A percentile compares a stretch with the other conserved stretches of the same genome.
These are phyloP conservation scores for Cruciata laevipes DNA, from an alignment of 257 asterid species.

Conservation along the genomic window DNA sequence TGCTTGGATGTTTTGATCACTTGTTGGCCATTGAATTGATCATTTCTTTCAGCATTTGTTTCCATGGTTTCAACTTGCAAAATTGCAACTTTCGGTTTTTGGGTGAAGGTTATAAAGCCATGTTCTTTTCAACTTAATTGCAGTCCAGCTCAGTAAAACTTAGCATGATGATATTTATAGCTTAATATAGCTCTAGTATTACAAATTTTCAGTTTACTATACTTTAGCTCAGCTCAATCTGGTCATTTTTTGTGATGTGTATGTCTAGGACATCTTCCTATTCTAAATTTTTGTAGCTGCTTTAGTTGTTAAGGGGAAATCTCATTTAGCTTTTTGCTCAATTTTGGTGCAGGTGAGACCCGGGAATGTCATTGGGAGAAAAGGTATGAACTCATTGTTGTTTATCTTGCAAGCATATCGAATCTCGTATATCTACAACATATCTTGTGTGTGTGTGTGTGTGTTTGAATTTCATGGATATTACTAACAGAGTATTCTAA, in stretches of 20 bases:
- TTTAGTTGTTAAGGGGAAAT: background rate
- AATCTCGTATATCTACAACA: too few relatives aligned
- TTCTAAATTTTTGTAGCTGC: background rate
- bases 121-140: too few relatives aligned
- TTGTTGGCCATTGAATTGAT: background rate
- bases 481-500: constrained; percentile 20
- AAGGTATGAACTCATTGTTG: constrained; percentile 38
- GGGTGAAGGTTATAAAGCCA: background rate
- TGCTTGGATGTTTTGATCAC: background rate
- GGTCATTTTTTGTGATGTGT: background rate
- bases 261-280: background rate
- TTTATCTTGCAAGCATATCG: background rate
- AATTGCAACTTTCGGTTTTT: background rate
- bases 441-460: constrained; percentile 1
- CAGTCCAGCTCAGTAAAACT: background rate
- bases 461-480: background rate
- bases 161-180: background rate
- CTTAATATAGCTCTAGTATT: background rate
- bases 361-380: constrained; percentile 80
- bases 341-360: constrained; percentile 64
- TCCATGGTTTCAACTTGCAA: background rate
- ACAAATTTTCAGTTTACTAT: background rate
- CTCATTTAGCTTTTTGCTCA: constrained; percentile 6
- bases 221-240: background rate
- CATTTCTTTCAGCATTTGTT: background rate